Evolutionary conservation across 768 basidiomycete genomes (phyloP).

Genomic region (Macrolepiota dolichaula): DNA sequence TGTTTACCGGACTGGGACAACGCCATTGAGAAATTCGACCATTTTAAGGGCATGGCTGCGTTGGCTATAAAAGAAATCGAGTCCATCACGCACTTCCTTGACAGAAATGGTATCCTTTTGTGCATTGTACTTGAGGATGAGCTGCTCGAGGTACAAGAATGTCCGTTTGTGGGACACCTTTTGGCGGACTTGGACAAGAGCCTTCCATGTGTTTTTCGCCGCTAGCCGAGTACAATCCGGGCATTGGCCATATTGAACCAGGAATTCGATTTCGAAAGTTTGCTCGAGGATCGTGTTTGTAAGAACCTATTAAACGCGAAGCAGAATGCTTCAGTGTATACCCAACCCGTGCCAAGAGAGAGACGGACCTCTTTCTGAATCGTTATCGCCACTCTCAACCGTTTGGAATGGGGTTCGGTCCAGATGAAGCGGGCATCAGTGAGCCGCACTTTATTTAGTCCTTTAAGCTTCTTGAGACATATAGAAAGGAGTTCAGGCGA

Average conservation of each 20-base stretch:
- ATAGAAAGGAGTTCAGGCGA: slow-evolving; percentile 91
- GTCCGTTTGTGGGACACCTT: slow-evolving; percentile 98
- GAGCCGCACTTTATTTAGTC: slow-evolving; percentile 87
- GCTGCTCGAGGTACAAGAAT: slow-evolving; percentile 94
- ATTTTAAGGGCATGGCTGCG: slow-evolving; percentile 93
- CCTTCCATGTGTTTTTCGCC: slow-evolving; percentile 99
- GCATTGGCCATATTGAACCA: slow-evolving; percentile 94
- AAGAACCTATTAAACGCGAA: slow-evolving; percentile 51
- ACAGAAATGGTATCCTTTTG: slow-evolving; percentile 95
- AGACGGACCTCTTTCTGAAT: slow-evolving; percentile 92
- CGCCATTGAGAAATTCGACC: slow-evolving; percentile 87
- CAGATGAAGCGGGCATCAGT: slow-evolving; percentile 99
- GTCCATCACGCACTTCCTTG: slow-evolving; percentile 89
- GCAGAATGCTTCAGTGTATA: not conserved
- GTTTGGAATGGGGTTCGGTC: slow-evolving; percentile 98
- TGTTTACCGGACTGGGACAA: slow-evolving; percentile 85
- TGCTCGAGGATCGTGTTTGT: slow-evolving; percentile 95
- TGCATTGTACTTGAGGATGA: slow-evolving; percentile 93
- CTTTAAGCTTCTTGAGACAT: slow-evolving; percentile 93
- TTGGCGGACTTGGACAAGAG: slow-evolving; percentile 96
- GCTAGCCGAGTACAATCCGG: slow-evolving; percentile 91
- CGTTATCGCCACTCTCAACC: slow-evolving; percentile 88
- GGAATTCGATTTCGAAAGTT: slow-evolving; percentile 94
- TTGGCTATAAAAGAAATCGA: slow-evolving; percentile 95
- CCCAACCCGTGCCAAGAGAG: not conserved